Evolutionary conservation across 139 green algal species (phyloP).

Genomic region (Nannochloris sp.): DNA sequence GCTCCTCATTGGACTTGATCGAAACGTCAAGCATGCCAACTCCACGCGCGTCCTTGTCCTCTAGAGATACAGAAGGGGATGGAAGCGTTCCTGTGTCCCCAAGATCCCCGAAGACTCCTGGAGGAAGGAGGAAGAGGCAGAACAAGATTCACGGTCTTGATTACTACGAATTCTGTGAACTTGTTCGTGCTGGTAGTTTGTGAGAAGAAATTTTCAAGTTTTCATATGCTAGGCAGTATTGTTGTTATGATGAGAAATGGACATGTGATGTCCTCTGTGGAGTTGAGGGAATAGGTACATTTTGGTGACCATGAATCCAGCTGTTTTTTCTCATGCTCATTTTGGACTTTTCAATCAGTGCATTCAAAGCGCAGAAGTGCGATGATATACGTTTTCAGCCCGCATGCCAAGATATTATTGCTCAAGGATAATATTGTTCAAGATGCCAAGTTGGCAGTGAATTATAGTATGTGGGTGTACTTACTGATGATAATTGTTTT

Average conservation of each 20-base stretch:
- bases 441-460: no score
- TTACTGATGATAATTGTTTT: no score
- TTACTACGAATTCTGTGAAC: constrained; percentile 44
- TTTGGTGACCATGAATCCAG: neutral
- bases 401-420: no score
- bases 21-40: neutral
- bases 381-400: no score
- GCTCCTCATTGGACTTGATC: constrained; percentile 6
- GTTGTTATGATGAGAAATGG: neutral
- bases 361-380: constrained; percentile 7
- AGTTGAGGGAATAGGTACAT: neutral
- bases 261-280: neutral
- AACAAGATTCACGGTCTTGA: constrained; percentile 45
- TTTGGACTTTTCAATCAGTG: neutral
- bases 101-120: constrained; percentile 10
- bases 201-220: constrained; percentile 16
- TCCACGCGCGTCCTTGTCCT: neutral
- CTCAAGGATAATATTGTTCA: no score
- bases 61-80: neutral
- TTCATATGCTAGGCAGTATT: neutral
- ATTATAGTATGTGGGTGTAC: no score
- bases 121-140: constrained; percentile 5
- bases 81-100: neutral
- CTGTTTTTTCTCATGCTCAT: neutral
- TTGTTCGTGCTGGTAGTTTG: constrained; percentile 34